Evolutionary conservation across 257 asterid species (phyloP).

Genomic region (Galeopsis tetrahit): DNA sequence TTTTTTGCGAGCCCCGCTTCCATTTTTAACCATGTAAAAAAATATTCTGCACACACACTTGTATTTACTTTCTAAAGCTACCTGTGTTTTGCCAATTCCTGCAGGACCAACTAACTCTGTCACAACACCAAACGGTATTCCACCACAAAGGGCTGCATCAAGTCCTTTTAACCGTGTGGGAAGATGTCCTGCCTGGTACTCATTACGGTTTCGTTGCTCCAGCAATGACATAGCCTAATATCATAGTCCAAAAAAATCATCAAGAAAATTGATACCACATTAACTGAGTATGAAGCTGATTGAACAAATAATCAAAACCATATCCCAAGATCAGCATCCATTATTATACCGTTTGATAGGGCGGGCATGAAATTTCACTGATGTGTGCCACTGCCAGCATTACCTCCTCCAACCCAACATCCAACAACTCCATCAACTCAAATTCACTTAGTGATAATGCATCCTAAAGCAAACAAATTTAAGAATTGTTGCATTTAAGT

Average conservation of each 20-base stretch:
- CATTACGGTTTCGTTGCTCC: constrained; percentile 62
- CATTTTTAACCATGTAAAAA: constrained; percentile 13
- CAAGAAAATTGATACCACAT: constrained; percentile 21
- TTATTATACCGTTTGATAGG: constrained; percentile 66
- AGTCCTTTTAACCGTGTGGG: constrained; percentile 79
- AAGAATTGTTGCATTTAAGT: constrained; percentile 2
- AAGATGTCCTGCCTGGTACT: constrained; percentile 76
- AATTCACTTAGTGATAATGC: constrained; percentile 75
- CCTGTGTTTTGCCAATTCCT: constrained; percentile 94
- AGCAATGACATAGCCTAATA: constrained; percentile 67
- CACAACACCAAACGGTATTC: constrained; percentile 86
- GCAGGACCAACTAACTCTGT: constrained; percentile 95
- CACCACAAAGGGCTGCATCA: constrained; percentile 80
- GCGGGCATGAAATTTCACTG: constrained; percentile 79
- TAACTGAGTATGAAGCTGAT: not conserved
- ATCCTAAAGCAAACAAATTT: constrained; percentile 52
- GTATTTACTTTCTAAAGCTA: constrained; percentile 24
- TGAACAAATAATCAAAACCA: constrained; percentile 23
- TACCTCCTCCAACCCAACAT: constrained; percentile 75
- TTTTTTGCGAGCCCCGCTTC: not conserved
- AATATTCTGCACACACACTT: not conserved
- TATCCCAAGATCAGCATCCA: constrained; percentile 3
- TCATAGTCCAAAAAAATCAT: constrained; percentile 27
- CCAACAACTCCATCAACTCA: constrained; percentile 88
- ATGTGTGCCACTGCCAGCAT: constrained; percentile 58